These are phyloP conservation scores for Hirsutella minnesotensis DNA, from an alignment of 2,329 filamentous ascomycete genomes.

Conservation along the genomic window DNA sequence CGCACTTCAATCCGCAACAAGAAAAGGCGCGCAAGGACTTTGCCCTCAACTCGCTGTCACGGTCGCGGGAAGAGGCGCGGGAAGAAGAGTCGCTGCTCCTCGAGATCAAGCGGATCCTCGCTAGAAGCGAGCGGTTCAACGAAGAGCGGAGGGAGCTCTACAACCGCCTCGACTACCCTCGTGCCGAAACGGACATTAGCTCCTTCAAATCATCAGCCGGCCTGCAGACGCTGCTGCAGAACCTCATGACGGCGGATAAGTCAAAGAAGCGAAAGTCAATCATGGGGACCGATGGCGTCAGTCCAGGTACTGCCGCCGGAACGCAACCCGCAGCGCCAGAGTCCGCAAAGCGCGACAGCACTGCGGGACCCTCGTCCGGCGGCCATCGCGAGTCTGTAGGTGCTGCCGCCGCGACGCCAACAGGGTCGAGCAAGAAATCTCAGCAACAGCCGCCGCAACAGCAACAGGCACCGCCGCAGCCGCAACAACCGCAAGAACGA, in stretches of 20 bases:
- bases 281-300: slow-evolving; percentile 45
- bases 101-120: slow-evolving; percentile 85
- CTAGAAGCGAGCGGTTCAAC: slow-evolving; percentile 74
- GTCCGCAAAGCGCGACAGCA: slow-evolving; percentile 38
- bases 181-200: slow-evolving; percentile 55
- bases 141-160: slow-evolving; percentile 82
- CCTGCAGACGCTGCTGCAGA: slow-evolving; percentile 68
- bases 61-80: slow-evolving; percentile 76
- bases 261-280: slow-evolving; percentile 76
- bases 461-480: slow-evolving; percentile 11
- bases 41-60: slow-evolving; percentile 64
- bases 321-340: slow-evolving; percentile 25
- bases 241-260: slow-evolving; percentile 72
- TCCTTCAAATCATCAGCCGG: slow-evolving; percentile 74
- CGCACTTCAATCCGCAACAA: slow-evolving; percentile 70
- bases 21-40: slow-evolving; percentile 77
- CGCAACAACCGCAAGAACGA: slow-evolving; percentile 38
- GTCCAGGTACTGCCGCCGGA: slow-evolving; percentile 28
- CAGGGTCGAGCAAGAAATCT: slow-evolving; percentile 37
- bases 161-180: slow-evolving; percentile 72
- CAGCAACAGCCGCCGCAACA: slow-evolving; percentile 21
- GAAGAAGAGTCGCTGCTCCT: slow-evolving; percentile 85
- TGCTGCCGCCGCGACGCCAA: slow-evolving; percentile 20
- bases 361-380: slow-evolving; percentile 29
- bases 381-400: slow-evolving; percentile 20